A percentile compares a stretch with the other conserved stretches of the same genome.
These are phyloP conservation scores for Calycina marina DNA, from an alignment of 2,329 filamentous ascomycete species.

Conservation along the genomic window DNA sequence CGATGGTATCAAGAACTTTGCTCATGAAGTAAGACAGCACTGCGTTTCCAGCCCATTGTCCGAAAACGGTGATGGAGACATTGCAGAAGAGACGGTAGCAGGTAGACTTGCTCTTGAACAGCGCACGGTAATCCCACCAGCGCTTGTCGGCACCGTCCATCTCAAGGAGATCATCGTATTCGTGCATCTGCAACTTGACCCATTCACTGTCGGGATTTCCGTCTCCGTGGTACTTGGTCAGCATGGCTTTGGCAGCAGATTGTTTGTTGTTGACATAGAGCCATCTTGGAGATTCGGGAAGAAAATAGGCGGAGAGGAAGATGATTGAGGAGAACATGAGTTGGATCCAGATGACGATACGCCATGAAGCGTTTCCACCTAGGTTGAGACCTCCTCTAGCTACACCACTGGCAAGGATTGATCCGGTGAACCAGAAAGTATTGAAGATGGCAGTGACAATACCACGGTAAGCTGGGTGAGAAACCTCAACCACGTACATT, in stretches of 20 bases:
- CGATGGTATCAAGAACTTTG: slow-evolving; percentile 35
- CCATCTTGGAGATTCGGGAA: slow-evolving; percentile 50
- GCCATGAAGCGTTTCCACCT: slow-evolving; percentile 29
- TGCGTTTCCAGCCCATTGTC: slow-evolving; percentile 32
- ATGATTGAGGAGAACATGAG: slow-evolving; percentile 31
- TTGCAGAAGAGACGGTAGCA: slow-evolving; percentile 36
- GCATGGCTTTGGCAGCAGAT: slow-evolving; percentile 35
- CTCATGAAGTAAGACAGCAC: slow-evolving; percentile 38
- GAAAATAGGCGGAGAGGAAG: slow-evolving; percentile 32
- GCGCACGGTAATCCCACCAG: slow-evolving; percentile 40
- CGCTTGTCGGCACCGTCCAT: slow-evolving; percentile 36
- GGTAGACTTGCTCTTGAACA: slow-evolving; percentile 33
- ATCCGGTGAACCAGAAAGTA: slow-evolving; percentile 28
- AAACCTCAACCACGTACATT: slow-evolving; percentile 32
- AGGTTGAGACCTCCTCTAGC: slow-evolving; percentile 35
- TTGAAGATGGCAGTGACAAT: slow-evolving; percentile 24
- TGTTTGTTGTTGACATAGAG: slow-evolving; percentile 39
- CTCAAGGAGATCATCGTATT: slow-evolving; percentile 34
- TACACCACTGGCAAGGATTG: slow-evolving; percentile 38
- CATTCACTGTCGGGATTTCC: slow-evolving; percentile 33
- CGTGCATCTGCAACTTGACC: slow-evolving; percentile 33
- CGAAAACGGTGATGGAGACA: slow-evolving; percentile 35
- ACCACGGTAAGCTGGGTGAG: slow-evolving; percentile 32
- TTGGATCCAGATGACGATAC: slow-evolving; percentile 36
- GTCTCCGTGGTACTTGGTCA: slow-evolving; percentile 40